Percentiles rank a stretch among this genome's conserved stretches.
These are phyloP conservation scores for Candida pseudoglaebosa DNA, from an alignment of 805 yeast species.

Conservation along the genomic window DNA sequence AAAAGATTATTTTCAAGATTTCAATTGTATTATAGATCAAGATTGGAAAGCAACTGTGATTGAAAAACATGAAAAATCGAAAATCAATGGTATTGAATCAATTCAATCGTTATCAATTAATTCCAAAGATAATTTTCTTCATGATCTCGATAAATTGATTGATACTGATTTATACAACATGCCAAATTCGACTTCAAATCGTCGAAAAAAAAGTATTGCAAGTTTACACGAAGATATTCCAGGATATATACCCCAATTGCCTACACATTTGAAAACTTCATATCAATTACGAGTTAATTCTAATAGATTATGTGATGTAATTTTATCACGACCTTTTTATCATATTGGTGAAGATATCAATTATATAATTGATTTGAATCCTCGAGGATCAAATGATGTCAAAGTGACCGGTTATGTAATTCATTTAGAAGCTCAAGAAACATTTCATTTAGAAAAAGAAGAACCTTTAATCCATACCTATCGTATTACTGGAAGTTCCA, in stretches of 20 bases:
- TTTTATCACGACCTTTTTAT: constrained; percentile 30
- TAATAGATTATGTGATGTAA: constrained; percentile 27
- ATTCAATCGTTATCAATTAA: constrained; percentile 4
- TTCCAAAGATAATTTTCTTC: constrained; percentile 19
- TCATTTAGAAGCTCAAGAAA: constrained; percentile 39
- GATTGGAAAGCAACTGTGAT: constrained; percentile 22
- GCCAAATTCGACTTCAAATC: constrained; percentile 30
- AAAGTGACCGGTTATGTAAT: constrained; percentile 30
- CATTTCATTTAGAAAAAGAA: constrained; percentile 21
- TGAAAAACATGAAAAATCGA: constrained; percentile 3
- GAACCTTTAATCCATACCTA: constrained; percentile 22
- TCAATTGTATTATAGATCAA: constrained; percentile 20
- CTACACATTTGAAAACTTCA: constrained; percentile 27
- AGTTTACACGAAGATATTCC: constrained; percentile 12
- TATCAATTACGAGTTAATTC: constrained; percentile 35
- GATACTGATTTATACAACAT: constrained; percentile 28
- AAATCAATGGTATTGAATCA: constrained; percentile 1
- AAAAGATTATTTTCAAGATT: constrained; percentile 22
- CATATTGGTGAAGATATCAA: constrained; percentile 38
- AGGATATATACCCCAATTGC: constrained; percentile 22
- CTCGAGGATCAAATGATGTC: constrained; percentile 8
- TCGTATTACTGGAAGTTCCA: constrained; percentile 31
- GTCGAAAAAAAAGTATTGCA: constrained; percentile 26
- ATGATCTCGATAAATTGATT: constrained; percentile 30
- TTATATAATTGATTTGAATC: constrained; percentile 27